These are phyloP conservation scores for Plicaturopsis crispa DNA, from an alignment of 768 basidiomycete genomes.

Conservation along the genomic window DNA sequence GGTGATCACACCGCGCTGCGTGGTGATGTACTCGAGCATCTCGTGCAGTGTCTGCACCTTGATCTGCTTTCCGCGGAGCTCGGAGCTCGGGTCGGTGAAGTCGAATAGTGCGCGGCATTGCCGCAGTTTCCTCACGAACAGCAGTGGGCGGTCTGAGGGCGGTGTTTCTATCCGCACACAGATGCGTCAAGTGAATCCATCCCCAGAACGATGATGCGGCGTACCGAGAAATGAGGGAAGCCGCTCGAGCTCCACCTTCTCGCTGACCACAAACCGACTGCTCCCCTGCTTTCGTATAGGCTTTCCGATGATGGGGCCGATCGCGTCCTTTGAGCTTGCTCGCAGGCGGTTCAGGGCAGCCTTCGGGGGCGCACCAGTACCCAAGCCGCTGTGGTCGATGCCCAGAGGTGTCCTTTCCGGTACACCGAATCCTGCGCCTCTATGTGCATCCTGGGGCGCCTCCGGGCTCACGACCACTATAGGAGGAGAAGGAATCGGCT, in stretches of 20 bases:
- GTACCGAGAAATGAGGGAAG: slow-evolving; percentile 84
- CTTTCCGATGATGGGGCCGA: slow-evolving; percentile 92
- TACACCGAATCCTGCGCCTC: slow-evolving; percentile 32
- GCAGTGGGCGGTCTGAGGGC: slow-evolving; percentile 75
- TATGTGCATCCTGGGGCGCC: slow-evolving; percentile 38
- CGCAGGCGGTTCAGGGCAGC: slow-evolving; percentile 70
- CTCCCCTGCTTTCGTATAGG: slow-evolving; percentile 97
- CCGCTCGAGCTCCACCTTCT: slow-evolving; percentile 93
- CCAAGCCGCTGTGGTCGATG: slow-evolving; percentile 35
- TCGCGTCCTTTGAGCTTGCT: slow-evolving; percentile 88
- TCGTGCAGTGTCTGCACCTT: slow-evolving; percentile 97
- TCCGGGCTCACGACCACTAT: slow-evolving; percentile 86
- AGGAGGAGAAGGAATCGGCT: slow-evolving; percentile 56
- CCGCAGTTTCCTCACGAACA: slow-evolving; percentile 91
- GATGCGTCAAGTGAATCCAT: background rate
- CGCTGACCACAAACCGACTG: slow-evolving; percentile 92
- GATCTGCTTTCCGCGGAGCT: slow-evolving; percentile 96
- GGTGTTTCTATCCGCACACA: slow-evolving; percentile 62
- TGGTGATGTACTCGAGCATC: slow-evolving; percentile 98
- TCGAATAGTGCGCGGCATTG: slow-evolving; percentile 98
- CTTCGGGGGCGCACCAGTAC: slow-evolving; percentile 47
- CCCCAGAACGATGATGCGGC: slow-evolving; percentile 18
- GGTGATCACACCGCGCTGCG: slow-evolving; percentile 91
- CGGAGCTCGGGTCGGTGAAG: slow-evolving; percentile 95
- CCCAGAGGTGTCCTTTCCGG: slow-evolving; percentile 41